phyloP scores from a whole-genome alignment of 2,329 filamentous ascomycete genomes.

The Fonsecaea multimorphosa region DNA sequence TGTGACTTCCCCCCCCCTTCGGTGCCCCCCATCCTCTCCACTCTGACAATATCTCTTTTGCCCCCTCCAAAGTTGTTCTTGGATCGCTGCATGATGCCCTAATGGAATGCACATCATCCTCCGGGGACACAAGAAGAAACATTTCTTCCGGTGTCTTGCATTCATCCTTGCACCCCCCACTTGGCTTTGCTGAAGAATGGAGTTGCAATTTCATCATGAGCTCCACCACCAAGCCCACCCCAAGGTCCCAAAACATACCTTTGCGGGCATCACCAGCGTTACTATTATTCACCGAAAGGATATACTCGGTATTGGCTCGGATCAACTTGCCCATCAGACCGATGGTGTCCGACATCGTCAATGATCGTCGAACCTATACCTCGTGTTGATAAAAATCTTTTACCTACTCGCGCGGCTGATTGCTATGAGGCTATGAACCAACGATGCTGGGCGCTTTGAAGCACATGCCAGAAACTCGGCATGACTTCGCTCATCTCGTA shows the following conservation, averaged over 20 bases:
- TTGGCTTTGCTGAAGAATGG: neutral
- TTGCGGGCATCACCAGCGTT: neutral
- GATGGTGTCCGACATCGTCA: neutral
- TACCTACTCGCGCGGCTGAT: neutral
- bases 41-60: neutral
- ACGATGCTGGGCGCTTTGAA: neutral
- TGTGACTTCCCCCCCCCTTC: neutral
- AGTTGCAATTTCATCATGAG: conserved; percentile 14
- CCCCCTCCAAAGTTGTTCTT: neutral
- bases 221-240: conserved; percentile 8
- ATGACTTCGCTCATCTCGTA: neutral
- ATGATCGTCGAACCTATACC: neutral
- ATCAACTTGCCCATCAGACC: neutral
- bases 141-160: conserved; percentile 10
- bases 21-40: neutral
- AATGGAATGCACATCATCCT: conserved; percentile 19
- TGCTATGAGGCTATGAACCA: neutral
- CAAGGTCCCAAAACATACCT: neutral
- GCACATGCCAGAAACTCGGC: conserved; percentile 1
- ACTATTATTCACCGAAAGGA: conserved; percentile 3
- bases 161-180: neutral
- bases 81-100: conserved; percentile 13
- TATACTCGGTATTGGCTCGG: neutral
- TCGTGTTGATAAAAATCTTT: neutral
- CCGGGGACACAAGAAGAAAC: neutral